These are phyloP conservation scores for Jaenimonas drosophilae DNA, from an alignment of 208 protist species.

Conservation along the genomic window DNA sequence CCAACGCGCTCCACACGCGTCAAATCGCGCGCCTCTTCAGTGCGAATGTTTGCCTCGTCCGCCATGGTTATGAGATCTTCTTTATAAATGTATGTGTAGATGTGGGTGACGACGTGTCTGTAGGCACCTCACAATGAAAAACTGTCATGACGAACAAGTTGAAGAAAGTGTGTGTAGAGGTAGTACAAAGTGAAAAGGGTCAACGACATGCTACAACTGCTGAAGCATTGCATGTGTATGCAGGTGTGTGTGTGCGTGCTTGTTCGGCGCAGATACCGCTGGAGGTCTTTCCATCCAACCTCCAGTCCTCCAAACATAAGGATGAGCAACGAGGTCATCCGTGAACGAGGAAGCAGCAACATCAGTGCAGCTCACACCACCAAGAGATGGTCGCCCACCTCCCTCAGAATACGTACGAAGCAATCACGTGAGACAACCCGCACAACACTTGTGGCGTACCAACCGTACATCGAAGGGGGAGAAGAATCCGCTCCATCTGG, in stretches of 20 bases:
- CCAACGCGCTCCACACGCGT: conserved; percentile 96
- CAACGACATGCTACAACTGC: background rate
- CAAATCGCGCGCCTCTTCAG: conserved; percentile 93
- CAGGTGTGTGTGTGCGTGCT: too few species aligned
- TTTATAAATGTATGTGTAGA: background rate
- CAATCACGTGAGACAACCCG: too few species aligned
- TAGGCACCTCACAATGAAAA: background rate
- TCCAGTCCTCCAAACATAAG: too few species aligned
- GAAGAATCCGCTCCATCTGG: too few species aligned
- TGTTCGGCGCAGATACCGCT: too few species aligned
- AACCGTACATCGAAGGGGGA: too few species aligned
- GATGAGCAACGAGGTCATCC: too few species aligned
- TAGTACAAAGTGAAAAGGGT: conserved; percentile 1
- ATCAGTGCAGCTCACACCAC: background rate
- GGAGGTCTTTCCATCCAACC: too few species aligned
- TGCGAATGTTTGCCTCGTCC: conserved; percentile 64
- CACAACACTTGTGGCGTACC: too few species aligned
- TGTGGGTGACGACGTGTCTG: background rate
- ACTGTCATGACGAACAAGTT: background rate
- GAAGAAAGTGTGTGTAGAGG: background rate
- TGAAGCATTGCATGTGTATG: too few species aligned
- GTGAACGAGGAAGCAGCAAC: background rate
- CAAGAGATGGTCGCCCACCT: background rate
- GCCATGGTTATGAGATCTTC: conserved; percentile 17
- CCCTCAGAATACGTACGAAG: too few species aligned